Evolutionary conservation across 441 rosid genomes (phyloP), one percentile per base, ranked within the genome.

Genomic region (Raphanus hybrid): DNA sequence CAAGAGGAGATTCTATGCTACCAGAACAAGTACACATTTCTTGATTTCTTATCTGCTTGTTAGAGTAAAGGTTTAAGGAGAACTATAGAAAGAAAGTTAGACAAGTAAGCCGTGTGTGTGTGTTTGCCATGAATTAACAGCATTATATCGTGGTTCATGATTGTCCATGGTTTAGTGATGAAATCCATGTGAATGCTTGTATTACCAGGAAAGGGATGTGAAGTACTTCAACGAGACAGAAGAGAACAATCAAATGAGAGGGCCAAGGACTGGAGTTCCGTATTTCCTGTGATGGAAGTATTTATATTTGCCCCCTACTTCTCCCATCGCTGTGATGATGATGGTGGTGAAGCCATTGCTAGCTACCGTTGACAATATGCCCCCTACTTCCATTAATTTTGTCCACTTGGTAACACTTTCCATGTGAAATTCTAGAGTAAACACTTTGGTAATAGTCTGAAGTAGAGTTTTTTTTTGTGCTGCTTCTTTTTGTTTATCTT

Each of bases 221-320:
- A 96, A 96, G 84, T 93, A 93, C 79, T 96, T 96, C 85, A 93
- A 97, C 0, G 99, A 96, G 87, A 96, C 99, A 0, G 99, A 96
- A 81, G 99, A 96, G 92, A 93, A 96, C 87, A 92, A 92, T 78
- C 98, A 93, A 84, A 96, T 96, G 99, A 92, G 98, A 85, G 99
- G 99, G 62, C 99, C 99, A 35, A 85, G 99, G 88, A 90, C 93
- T 59, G 99, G 99, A 67, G 99, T 96, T 74, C 98, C 98, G 1
- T 96, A 93, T 81, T 96, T 96, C 92, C 86, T 96, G 65, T 96
- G 80, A 87, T 82, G 57, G 15, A 65, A 48, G 20, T 2, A 18
- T 1, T 29, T 15, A 59, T 62, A 34, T 43, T 32, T 45, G 57
- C 55, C 55, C 16, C 15, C 3, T 29, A 34, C 57, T 50, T 50